Evolutionary conservation across 495 filamentous ascomycete genomes (phyloP).

Genomic region (Pseudomonodictys pantanalensis): DNA sequence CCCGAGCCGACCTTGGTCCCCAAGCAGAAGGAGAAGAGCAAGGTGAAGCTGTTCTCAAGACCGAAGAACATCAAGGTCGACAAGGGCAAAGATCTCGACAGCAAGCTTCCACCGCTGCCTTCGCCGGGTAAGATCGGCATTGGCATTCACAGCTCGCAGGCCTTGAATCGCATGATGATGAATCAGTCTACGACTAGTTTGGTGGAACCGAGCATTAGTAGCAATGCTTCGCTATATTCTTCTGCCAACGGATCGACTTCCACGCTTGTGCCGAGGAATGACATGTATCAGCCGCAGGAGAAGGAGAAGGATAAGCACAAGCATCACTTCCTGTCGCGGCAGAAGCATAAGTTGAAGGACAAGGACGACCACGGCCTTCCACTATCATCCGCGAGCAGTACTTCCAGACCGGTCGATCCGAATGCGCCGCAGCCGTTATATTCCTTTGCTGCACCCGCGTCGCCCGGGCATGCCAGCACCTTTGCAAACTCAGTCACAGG

Average conservation of each 20-base stretch:
- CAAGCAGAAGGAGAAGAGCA: conserved; percentile 74
- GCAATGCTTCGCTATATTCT: conserved; percentile 72
- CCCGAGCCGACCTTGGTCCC: neutral
- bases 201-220: conserved; percentile 57
- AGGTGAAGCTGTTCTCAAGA: conserved; percentile 85
- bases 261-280: conserved; percentile 57
- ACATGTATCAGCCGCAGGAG: conserved; percentile 49
- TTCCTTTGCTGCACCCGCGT: conserved; percentile 65
- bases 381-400: conserved; percentile 85
- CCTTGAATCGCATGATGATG: conserved; percentile 56
- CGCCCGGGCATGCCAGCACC: conserved; percentile 64
- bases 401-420: conserved; percentile 81
- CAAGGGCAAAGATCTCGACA: conserved; percentile 59
- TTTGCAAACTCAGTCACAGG: conserved; percentile 77
- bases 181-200: conserved; percentile 78
- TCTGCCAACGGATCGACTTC: conserved; percentile 79
- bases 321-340: conserved; percentile 82
- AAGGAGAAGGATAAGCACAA: conserved; percentile 69
- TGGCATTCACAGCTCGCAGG: conserved; percentile 54
- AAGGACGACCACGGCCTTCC: conserved; percentile 74
- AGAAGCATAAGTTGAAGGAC: conserved; percentile 86
- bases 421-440: conserved; percentile 83
- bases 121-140: conserved; percentile 72
- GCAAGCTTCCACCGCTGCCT: conserved; percentile 67
- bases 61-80: conserved; percentile 78